Evolutionary conservation across 2,329 filamentous ascomycete species (phyloP).

Genomic region (Monilinia fructigena): DNA sequence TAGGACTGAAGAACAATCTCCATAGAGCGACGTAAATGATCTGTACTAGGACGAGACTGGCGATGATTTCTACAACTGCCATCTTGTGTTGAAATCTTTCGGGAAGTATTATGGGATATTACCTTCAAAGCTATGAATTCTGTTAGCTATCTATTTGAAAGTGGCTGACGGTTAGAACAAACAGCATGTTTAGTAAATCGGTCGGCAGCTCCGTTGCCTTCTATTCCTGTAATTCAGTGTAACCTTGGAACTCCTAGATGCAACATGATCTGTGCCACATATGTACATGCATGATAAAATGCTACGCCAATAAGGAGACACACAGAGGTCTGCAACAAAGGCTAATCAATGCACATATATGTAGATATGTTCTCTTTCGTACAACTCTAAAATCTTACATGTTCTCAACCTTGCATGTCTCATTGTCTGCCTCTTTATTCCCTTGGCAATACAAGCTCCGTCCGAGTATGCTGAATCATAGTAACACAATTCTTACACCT

Average conservation of each 20-base stretch:
- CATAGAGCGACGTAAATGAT: slow-evolving; percentile 20
- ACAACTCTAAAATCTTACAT: background rate
- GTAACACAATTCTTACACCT: background rate
- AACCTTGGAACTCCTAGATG: background rate
- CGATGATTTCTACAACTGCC: background rate
- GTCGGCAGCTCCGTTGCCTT: background rate
- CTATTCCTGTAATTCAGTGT: background rate
- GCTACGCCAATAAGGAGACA: background rate
- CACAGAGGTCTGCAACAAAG: background rate
- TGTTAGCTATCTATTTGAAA: background rate
- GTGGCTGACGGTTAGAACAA: background rate
- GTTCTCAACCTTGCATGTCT: background rate
- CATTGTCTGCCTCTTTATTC: background rate
- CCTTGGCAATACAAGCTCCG: background rate
- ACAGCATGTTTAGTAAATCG: background rate
- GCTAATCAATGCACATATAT: background rate
- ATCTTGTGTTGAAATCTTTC: background rate
- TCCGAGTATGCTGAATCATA: background rate
- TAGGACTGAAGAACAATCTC: slow-evolving; percentile 41
- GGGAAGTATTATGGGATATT: background rate
- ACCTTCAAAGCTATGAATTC: background rate
- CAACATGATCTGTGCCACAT: background rate
- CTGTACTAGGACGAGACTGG: background rate
- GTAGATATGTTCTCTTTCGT: background rate
- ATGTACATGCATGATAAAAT: background rate